These are phyloP conservation scores for Aureobasidium mangrovei DNA, from an alignment of 2,329 filamentous ascomycete genomes.

Conservation along the genomic window DNA sequence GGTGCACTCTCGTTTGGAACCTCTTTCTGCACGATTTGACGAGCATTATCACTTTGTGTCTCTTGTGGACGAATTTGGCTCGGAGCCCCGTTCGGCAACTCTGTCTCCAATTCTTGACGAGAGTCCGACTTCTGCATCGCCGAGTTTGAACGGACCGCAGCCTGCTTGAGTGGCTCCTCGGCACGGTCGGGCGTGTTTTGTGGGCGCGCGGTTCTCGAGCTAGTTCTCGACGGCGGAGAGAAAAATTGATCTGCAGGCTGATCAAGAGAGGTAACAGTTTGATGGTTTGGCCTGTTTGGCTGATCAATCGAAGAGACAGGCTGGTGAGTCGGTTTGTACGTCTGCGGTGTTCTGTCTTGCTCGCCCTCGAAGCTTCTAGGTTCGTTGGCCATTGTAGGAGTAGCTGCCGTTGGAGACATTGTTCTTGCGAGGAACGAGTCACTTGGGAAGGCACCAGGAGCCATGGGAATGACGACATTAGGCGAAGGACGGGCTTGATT, in stretches of 20 bases:
- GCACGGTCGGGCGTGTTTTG: background rate
- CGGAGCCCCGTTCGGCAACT: background rate
- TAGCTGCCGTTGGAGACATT: conserved; percentile 1
- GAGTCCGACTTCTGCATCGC: background rate
- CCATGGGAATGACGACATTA: conserved; percentile 1
- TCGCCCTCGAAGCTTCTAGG: background rate
- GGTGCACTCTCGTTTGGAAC: background rate
- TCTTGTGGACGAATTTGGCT: background rate
- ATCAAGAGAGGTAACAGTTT: background rate
- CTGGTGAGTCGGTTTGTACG: conserved; percentile 13
- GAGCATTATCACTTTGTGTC: background rate
- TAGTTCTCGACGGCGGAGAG: background rate
- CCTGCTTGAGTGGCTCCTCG: background rate
- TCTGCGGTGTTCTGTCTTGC: conserved; percentile 6
- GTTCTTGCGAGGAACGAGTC: conserved; percentile 1
- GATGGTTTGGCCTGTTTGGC: conserved; percentile 11
- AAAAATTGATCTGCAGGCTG: background rate
- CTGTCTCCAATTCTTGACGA: conserved; percentile 7
- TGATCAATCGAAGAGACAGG: background rate
- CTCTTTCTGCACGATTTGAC: background rate
- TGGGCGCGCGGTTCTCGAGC: conserved; percentile 4
- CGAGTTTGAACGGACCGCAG: background rate
- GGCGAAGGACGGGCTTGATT: background rate
- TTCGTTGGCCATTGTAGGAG: background rate
- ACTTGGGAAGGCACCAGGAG: conserved; percentile 1